These are phyloP conservation scores for Candida mesenterica DNA, from an alignment of 1,139 yeast genomes.

Conservation along the genomic window DNA sequence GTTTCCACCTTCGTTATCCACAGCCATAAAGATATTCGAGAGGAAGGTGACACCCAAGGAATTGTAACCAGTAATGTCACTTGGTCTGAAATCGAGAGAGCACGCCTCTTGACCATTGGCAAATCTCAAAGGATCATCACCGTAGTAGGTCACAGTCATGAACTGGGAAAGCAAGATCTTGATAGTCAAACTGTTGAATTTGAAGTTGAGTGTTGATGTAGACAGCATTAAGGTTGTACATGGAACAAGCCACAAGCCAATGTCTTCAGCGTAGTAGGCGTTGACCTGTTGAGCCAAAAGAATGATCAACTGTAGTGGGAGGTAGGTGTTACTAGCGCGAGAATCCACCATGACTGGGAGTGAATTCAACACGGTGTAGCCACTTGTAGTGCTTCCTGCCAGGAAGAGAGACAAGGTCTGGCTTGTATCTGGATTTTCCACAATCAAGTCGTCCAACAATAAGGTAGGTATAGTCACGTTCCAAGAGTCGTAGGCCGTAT, in stretches of 20 bases:
- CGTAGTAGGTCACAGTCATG: constrained; percentile 38
- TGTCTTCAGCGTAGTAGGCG: constrained; percentile 57
- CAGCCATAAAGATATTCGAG: constrained; percentile 56
- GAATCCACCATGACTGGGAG: constrained; percentile 65
- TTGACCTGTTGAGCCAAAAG: constrained; percentile 72
- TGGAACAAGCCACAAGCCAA: constrained; percentile 63
- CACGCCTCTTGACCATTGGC: constrained; percentile 62
- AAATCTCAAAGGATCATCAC: constrained; percentile 40
- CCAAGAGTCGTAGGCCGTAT: constrained; percentile 22
- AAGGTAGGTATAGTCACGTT: constrained; percentile 48
- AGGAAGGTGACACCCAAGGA: constrained; percentile 64
- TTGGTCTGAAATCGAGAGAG: constrained; percentile 53
- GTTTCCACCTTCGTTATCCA: constrained; percentile 59
- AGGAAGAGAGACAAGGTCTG: constrained; percentile 34
- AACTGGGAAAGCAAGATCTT: constrained; percentile 54
- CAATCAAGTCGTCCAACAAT: constrained; percentile 52
- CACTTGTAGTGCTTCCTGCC: constrained; percentile 7
- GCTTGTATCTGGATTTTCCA: constrained; percentile 43
- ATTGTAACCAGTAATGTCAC: constrained; percentile 49
- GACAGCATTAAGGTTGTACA: constrained; percentile 45
- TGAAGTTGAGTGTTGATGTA: constrained; percentile 55
- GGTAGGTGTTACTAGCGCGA: constrained; percentile 47
- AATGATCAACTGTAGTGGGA: constrained; percentile 61
- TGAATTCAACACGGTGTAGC: constrained; percentile 15
- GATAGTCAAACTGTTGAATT: constrained; percentile 53